Evolutionary conservation across 2,329 filamentous ascomycete genomes (phyloP).

Genomic region (Fusarium sarcochroum): DNA sequence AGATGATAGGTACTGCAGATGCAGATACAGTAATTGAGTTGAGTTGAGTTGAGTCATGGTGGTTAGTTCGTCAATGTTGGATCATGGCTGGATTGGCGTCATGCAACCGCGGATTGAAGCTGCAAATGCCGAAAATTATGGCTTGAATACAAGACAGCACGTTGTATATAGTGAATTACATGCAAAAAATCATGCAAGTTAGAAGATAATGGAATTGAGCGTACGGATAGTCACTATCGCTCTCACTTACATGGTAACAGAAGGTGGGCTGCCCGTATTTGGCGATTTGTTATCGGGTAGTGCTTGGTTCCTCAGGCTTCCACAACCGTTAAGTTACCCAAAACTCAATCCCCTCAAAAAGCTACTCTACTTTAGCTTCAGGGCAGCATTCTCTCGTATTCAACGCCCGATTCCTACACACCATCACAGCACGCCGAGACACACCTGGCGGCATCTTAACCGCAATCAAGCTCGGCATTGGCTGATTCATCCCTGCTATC

Average conservation of each 20-base stretch:
- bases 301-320: constrained; percentile 29
- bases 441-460: constrained; percentile 29
- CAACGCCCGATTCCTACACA: constrained; percentile 39
- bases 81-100: constrained; percentile 33
- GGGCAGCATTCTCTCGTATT: constrained; percentile 47
- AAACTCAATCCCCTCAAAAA: constrained; percentile 26
- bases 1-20: constrained; percentile 1
- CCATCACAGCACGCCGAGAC: constrained; percentile 27
- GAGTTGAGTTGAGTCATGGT: background rate
- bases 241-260: background rate
- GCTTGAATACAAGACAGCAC: background rate
- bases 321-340: constrained; percentile 19
- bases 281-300: background rate
- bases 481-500: constrained; percentile 21
- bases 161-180: too few species aligned
- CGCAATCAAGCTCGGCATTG: constrained; percentile 27
- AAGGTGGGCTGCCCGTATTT: too few species aligned
- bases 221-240: background rate
- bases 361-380: constrained; percentile 6
- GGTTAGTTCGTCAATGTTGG: constrained; percentile 29
- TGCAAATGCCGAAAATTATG: constrained; percentile 18
- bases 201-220: background rate
- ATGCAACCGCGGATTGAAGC: constrained; percentile 22
- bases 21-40: constrained; percentile 11
- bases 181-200: background rate